Evolutionary conservation across 345 rosid species (phyloP), one percentile per base, ranked within the genome.

Genomic region (Triadica sebifera): DNA sequence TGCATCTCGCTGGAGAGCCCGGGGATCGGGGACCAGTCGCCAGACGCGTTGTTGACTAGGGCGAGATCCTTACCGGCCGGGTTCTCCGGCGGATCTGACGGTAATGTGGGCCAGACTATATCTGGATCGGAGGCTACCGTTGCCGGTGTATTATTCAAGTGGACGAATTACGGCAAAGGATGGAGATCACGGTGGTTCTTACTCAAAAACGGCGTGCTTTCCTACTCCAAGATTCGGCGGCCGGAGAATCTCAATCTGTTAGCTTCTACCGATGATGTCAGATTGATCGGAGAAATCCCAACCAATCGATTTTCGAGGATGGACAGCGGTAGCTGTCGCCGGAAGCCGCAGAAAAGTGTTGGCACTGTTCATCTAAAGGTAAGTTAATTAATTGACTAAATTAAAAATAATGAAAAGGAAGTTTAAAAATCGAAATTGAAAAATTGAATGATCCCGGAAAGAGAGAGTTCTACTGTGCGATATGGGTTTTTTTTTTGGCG

Each of bases 101-200:
- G 77, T 67, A 81, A 75, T 79, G 78, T 75, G 22, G 67, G 79
- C 25, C 24, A 45, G 55, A 38, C 49, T 7, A 9, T 65, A 4
- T 52, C 67, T 76, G 89, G 94, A 83, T 91, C 98, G 75, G 90
- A 88, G 77, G 59, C 86, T 19, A 82, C 90, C 13, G 94, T 90
- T 8, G 97, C 94, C 51, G 99, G 99, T 73, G 85, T 91, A 29
- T 84, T 95, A 39, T 84, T 88, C 67, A 95, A 95, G 88, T 95
- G 99, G 99, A 95, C 99, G 1, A 95, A 95, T 84, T 95, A 87
- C 81, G 91, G 99, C 11, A 95, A 91, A 72, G 98, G 99, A 43
- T 95, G 99, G 98, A 93, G 98, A 88, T 93, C 96, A 79, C 85
- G 99, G 74, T 95, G 96, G 96, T 93, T 95, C 82, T 77, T 86